These are phyloP conservation scores for Komagataella pastoris DNA, from an alignment of 805 yeast genomes.

Conservation along the genomic window DNA sequence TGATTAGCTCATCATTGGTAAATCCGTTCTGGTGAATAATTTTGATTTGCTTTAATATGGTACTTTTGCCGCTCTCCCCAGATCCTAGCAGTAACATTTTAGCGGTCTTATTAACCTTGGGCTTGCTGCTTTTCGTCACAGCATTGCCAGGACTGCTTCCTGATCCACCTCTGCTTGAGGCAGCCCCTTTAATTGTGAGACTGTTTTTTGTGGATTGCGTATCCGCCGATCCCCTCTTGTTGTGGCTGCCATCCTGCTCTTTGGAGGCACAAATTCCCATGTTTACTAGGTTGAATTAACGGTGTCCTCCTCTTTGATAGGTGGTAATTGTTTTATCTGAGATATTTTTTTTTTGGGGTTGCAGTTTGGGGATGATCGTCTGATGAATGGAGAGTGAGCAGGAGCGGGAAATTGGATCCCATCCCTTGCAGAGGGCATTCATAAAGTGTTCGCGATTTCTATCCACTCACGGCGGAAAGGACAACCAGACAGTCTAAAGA, in stretches of 20 bases:
- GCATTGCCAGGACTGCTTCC: not conserved
- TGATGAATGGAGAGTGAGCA: not conserved
- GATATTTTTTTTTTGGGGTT: not conserved
- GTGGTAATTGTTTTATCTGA: not conserved
- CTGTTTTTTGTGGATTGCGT: not conserved
- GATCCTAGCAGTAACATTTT: conserved; percentile 76
- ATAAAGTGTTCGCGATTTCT: not conserved
- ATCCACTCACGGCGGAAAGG: not conserved
- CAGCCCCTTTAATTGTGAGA: not conserved
- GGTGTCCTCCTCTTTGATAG: not conserved
- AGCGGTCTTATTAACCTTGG: conserved; percentile 6
- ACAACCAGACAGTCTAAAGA: not conserved
- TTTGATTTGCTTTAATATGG: conserved; percentile 73
- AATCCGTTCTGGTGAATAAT: conserved; percentile 65
- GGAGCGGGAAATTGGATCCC: not conserved
- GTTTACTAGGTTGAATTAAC: not conserved
- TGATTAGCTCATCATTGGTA: conserved; percentile 53
- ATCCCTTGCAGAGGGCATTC: not conserved
- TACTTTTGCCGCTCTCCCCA: conserved; percentile 78
- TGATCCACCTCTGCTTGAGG: not conserved
- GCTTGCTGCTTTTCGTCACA: conserved; percentile 3
- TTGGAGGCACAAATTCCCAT: conserved; percentile 10
- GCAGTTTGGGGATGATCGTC: no score
- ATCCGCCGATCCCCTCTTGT: not conserved
- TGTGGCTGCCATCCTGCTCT: conserved; percentile 3